phyloP scores from a whole-genome alignment of 495 filamentous ascomycete genomes.

The Rhypophila decipiens region DNA sequence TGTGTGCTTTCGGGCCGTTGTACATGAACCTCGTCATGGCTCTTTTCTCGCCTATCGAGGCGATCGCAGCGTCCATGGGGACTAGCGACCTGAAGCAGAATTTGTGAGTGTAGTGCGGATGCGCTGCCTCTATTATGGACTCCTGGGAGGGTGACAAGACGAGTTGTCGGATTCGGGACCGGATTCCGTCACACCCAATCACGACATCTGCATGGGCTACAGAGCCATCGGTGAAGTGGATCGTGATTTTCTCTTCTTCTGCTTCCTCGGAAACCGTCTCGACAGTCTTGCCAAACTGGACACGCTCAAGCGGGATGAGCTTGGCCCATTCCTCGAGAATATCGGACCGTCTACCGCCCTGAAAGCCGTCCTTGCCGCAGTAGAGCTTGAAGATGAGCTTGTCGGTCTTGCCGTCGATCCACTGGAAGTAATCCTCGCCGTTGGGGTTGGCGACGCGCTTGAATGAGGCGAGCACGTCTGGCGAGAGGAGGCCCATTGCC shows the following conservation, averaged over 20 bases:
- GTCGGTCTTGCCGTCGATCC: constrained; percentile 31
- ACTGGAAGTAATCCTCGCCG: constrained; percentile 37
- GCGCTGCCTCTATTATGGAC: constrained; percentile 10
- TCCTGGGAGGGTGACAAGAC: constrained; percentile 24
- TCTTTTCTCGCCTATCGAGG: constrained; percentile 19
- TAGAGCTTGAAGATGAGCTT: constrained; percentile 26
- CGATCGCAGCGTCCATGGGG: constrained; percentile 28
- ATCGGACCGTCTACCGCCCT: constrained; percentile 33
- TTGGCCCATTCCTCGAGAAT: constrained; percentile 37
- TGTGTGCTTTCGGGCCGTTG: constrained; percentile 32
- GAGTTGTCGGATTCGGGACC: constrained; percentile 31
- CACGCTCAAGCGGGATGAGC: constrained; percentile 14
- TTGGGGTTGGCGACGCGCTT: constrained; percentile 34
- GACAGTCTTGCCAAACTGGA: constrained; percentile 31
- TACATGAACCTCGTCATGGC: constrained; percentile 35
- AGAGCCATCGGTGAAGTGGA: constrained; percentile 33
- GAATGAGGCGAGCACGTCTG: constrained; percentile 20
- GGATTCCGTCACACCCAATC: constrained; percentile 42
- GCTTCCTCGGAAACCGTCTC: constrained; percentile 4
- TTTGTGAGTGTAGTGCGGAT: constrained; percentile 30
- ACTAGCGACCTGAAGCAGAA: constrained; percentile 39
- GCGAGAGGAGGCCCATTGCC: constrained; percentile 43
- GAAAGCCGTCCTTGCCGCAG: constrained; percentile 36
- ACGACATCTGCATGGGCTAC: constrained; percentile 28
- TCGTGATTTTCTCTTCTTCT: constrained; percentile 7